Conservation (phyloP, 2,329 filamentous ascomycete species). For the Neocucurbitaria cava region DNA sequence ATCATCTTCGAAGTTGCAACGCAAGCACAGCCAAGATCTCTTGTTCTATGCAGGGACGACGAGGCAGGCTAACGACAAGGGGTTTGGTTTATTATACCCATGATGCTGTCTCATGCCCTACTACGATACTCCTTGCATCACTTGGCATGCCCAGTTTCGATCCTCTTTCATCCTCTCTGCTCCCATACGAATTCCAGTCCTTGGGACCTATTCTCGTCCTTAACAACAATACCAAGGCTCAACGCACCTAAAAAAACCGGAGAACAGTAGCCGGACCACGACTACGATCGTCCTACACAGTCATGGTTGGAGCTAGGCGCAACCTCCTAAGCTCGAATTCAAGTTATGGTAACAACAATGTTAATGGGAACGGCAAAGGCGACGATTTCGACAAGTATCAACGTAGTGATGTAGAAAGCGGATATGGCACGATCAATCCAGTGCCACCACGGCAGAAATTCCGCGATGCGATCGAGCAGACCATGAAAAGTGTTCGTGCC, state of each 20-base stretch:
- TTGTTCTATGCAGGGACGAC: conserved; percentile 12
- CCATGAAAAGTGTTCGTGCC: conserved; percentile 54
- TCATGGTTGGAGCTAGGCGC: conserved; percentile 33
- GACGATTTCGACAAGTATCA: conserved; percentile 21
- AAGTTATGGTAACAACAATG: conserved; percentile 9
- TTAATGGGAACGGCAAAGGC: conserved; percentile 7
- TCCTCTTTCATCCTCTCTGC: neutral
- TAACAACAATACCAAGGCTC: neutral
- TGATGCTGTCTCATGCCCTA: conserved; percentile 18
- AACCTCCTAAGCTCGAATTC: conserved; percentile 21
- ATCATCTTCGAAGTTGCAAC: conserved; percentile 12
- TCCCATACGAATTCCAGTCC: neutral
- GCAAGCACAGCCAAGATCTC: conserved; percentile 17
- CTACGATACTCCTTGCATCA: no score
- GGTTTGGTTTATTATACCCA: conserved; percentile 10
- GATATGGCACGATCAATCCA: conserved; percentile 29
- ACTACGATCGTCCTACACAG: neutral
- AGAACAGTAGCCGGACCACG: neutral
- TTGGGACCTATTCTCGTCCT: neutral
- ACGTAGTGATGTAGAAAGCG: conserved; percentile 37
- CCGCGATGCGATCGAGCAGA: conserved; percentile 56
- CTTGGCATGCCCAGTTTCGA: neutral
- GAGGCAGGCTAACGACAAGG: conserved; percentile 1
- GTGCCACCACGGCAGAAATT: conserved; percentile 44
- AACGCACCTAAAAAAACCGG: neutral